A percentile compares a stretch with the other conserved stretches of the same genome.
Conservation (phyloP, 257 asterid species). For the Nyctanthes arbortristis region DNA sequence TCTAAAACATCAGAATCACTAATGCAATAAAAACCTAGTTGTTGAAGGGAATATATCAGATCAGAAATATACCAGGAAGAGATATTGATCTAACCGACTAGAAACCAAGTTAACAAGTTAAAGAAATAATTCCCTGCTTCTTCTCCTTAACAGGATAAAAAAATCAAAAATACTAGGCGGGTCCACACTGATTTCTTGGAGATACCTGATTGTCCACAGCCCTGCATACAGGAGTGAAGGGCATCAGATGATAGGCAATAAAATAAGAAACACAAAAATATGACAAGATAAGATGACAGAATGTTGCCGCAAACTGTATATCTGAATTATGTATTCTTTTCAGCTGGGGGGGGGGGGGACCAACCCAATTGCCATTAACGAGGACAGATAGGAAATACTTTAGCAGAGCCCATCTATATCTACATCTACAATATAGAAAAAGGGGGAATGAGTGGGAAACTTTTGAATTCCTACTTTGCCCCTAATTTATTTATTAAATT, state of each 20-base stretch:
- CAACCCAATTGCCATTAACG: not conserved
- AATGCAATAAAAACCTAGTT: not conserved
- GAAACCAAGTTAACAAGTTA: not conserved
- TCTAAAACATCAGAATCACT: not conserved
- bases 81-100: not conserved
- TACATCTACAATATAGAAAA: too few species aligned
- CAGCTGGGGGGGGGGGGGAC: too few species aligned
- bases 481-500: too few species aligned
- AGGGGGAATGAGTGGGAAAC: too few species aligned
- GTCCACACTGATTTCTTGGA: constrained; percentile 8
- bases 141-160: not conserved
- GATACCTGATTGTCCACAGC: constrained; percentile 94
- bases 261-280: constrained; percentile 21
- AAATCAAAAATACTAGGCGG: not conserved
- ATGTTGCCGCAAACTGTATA: not conserved
- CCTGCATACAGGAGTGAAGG: constrained; percentile 63
- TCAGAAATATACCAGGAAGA: not conserved
- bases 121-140: not conserved
- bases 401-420: not conserved
- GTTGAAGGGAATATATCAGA: not conserved
- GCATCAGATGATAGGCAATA: constrained; percentile 22
- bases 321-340: not conserved
- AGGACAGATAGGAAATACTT: not conserved
- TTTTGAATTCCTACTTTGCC: too few species aligned
- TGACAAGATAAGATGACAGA: not conserved